Base-by-base conservation (phyloP, 768 basidiomycete genomes). In the Tricholoma bakamatsutake region DNA sequence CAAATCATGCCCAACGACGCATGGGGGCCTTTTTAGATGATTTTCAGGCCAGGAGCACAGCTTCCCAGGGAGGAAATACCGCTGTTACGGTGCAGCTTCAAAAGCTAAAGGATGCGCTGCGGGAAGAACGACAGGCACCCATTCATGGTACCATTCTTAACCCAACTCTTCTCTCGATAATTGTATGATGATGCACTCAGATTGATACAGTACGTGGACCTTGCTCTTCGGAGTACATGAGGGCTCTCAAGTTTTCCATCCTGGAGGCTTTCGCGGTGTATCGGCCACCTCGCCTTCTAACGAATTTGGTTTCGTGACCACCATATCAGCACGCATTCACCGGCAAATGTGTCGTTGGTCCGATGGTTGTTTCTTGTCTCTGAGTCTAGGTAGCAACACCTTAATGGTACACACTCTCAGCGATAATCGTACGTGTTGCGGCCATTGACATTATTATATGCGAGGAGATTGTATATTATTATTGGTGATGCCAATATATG, bases 41-140 rank as follows among this genome's bases (percentile, higher is more conserved):
- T 52, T 79, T 82, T 57, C 73, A 79, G 60, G 66, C 69, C 3
- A 72, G 80, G 17, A 76, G 74, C 52, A 69, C 74, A 3, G 71
- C 76, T 15, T 69, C 77, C 0, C 79, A 81, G 53, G 77, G 80
- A 9, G 76, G 77, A 3, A 81, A 81, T 57, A 75, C 76, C 0
- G 76, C 82, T 4, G 80, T 82, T 46, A 82, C 76, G 0, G 81
- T 82, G 4, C 83, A 84, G 62, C 71, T 85, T 18, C 76, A 80
- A 63, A 85, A 85, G 64, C 67, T 85, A 50, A 71, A 71, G 45
- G 72, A 73, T 51, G 81, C 83, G 4, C 64, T 84, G 57, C 74
- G 75, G 50, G 80, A 82, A 57, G 77, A 83, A 60, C 68, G 76
- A 28, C 72, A 73, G 54, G 6, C 27, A 42, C 31, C 18, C 27